Evolutionary conservation across 306 rosid species (phyloP).

Genomic region (Quercus engelmannii): DNA sequence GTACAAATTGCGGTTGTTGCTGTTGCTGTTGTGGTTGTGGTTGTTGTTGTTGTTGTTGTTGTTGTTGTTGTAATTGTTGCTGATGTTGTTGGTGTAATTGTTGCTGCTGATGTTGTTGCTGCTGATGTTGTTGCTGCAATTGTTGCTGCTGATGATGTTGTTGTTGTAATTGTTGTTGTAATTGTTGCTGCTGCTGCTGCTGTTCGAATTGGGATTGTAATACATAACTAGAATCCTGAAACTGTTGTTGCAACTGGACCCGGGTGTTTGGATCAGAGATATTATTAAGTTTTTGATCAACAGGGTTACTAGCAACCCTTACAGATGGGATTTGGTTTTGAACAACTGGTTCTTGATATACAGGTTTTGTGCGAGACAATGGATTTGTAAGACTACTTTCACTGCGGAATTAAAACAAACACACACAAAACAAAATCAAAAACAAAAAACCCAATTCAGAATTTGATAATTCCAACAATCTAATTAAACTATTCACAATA

Average conservation of each 20-base stretch:
- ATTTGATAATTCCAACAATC: constrained; percentile 9
- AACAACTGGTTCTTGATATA: constrained; percentile 73
- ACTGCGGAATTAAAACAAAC: constrained; percentile 50
- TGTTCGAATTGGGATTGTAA: constrained; percentile 72
- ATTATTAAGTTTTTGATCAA: constrained; percentile 54
- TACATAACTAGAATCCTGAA: constrained; percentile 68
- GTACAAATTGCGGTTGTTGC: constrained; percentile 46
- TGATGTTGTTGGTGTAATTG: constrained; percentile 25
- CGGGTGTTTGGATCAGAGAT: constrained; percentile 56
- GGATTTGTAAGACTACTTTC: constrained; percentile 71
- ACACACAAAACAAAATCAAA: constrained; percentile 11
- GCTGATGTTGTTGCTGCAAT: constrained; percentile 31
- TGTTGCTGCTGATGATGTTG: constrained; percentile 39
- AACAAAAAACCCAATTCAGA: constrained; percentile 31
- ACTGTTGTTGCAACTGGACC: constrained; percentile 72
- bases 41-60: constrained; percentile 32
- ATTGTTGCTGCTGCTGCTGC: constrained; percentile 36
- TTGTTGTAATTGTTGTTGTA: constrained; percentile 46
- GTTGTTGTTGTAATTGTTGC: constrained; percentile 24
- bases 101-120: constrained; percentile 26
- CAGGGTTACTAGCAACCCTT: constrained; percentile 53
- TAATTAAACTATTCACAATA: background rate
- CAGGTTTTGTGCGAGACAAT: constrained; percentile 57
- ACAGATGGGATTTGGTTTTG: constrained; percentile 63
- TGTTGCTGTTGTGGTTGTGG: constrained; percentile 32